phyloP scores from a whole-genome alignment of 169 alveolate genomes.

The Perkinsus olseni region DNA sequence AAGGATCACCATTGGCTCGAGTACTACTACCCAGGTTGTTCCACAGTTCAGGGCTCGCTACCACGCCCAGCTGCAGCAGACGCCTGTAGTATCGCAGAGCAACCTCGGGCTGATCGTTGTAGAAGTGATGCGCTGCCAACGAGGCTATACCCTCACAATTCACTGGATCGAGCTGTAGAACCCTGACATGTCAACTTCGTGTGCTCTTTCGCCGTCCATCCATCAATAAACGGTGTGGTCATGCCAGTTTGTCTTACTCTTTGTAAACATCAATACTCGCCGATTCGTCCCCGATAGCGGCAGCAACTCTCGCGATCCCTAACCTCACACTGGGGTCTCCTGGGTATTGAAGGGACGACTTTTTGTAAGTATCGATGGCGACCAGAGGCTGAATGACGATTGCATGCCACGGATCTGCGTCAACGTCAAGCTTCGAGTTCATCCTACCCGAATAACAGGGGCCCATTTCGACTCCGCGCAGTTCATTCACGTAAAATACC shows the following conservation, averaged over 20 bases:
- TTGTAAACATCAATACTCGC: neutral
- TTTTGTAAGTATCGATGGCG: neutral
- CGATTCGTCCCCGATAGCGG: neutral
- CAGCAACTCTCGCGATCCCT: neutral
- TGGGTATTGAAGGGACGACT: neutral
- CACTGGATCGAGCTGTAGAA: conserved; percentile 59
- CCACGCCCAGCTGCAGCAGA: conserved; percentile 66
- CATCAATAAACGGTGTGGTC: neutral
- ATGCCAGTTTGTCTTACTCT: neutral
- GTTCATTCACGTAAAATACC: too few species aligned
- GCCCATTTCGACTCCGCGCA: too few species aligned
- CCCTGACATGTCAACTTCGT: conserved; percentile 19
- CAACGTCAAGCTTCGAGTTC: conserved; percentile 35
- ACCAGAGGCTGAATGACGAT: neutral
- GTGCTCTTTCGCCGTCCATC: neutral
- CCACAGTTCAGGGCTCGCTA: conserved; percentile 67
- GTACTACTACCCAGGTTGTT: conserved; percentile 62
- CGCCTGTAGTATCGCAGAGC: conserved; percentile 73
- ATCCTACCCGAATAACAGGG: too few species aligned
- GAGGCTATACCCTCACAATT: conserved; percentile 76
- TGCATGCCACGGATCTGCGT: conserved; percentile 20
- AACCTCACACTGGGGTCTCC: neutral
- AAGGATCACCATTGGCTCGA: neutral
- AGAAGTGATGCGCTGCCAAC: conserved; percentile 73
- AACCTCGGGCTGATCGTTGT: conserved; percentile 76